Base-by-base conservation (phyloP, 176 grass and related monocot species). In the Cymbopogon citratus region DNA sequence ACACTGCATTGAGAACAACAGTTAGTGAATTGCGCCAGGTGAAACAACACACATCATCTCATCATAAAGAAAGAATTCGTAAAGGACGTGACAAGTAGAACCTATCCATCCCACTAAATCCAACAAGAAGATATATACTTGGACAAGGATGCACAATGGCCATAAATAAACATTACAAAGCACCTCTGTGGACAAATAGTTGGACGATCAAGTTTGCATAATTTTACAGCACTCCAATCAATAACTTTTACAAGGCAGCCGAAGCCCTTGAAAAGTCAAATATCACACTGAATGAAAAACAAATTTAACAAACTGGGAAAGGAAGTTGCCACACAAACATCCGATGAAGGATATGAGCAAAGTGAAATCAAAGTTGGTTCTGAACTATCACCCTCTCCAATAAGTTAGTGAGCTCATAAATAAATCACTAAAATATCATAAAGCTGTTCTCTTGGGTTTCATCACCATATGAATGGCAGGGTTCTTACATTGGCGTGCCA, bases 1-100 rank as follows among this genome's bases (percentile, higher is more conserved):
- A 98, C 95, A 84, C 90, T 93, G 84, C 87, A 94, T 63, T 39
- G 19, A 81, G 59, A 61, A 80, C 25, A 86, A 13, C 19, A 73
- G 44, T 85, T 68, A 66, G 65, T 28, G 2, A 43, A 59, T 12
- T 5, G 13, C 8, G 25, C 3, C 64, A 81, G 15, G 41, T 9
- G 29, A 85, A 45, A 52, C 3, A 70, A 8, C 16, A 45, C 19
- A 35, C 1, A 23, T 26, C n/a, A 63, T 43, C 36, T 19, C 6
- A 8, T 19, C 6, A 8, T 14, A 61, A 71, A 71, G 12, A 9
- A 74, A 24, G 11, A 71, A 31, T 23, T 21, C 8, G 25, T 3
- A 11, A 36, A 14, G 5, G 12, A 56, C 54, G 29, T 39, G 7
- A 21, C 31, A 59, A 13, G 26, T 54, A 63, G 16, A 59, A 27